These are phyloP conservation scores for Moesziomyces sp. DNA, from an alignment of 1,284 basidiomycete genomes.

Conservation along the genomic window DNA sequence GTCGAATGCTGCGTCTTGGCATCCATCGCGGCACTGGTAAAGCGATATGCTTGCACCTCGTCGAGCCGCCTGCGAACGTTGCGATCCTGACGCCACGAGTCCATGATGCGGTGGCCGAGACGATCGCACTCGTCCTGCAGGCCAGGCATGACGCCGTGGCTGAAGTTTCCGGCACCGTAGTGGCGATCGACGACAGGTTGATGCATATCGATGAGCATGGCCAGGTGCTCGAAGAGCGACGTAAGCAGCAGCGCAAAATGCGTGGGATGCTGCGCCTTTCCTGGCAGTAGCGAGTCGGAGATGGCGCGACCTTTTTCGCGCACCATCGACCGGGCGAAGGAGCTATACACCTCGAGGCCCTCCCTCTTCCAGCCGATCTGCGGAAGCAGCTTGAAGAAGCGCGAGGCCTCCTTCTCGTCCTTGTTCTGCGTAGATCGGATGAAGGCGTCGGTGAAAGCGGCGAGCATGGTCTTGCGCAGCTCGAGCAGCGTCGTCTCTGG, in stretches of 20 bases:
- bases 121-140: constrained; percentile 87
- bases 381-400: constrained; percentile 97
- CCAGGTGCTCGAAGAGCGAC: constrained; percentile 91
- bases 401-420: constrained; percentile 78
- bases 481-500: constrained; percentile 83
- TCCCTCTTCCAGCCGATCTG: constrained; percentile 83
- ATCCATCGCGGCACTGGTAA: constrained; percentile 44
- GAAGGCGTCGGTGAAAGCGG: constrained; percentile 82
- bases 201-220: constrained; percentile 95
- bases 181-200: constrained; percentile 98
- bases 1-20: constrained; percentile 62
- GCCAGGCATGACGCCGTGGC: constrained; percentile 74
- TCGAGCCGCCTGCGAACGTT: constrained; percentile 41
- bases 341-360: constrained; percentile 91
- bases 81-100: constrained; percentile 82
- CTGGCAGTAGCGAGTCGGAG: constrained; percentile 34
- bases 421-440: constrained; percentile 80
- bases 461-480: constrained; percentile 80
- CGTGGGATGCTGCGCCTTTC: constrained; percentile 46
- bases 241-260: constrained; percentile 70
- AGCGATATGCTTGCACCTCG: constrained; percentile 31
- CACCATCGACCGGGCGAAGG: constrained; percentile 91
- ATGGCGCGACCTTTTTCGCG: constrained; percentile 49
- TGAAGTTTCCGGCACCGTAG: constrained; percentile 73
- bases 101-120: constrained; percentile 79